phyloP scores from a whole-genome alignment of 257 asterid species.

The Echites panduratus region DNA sequence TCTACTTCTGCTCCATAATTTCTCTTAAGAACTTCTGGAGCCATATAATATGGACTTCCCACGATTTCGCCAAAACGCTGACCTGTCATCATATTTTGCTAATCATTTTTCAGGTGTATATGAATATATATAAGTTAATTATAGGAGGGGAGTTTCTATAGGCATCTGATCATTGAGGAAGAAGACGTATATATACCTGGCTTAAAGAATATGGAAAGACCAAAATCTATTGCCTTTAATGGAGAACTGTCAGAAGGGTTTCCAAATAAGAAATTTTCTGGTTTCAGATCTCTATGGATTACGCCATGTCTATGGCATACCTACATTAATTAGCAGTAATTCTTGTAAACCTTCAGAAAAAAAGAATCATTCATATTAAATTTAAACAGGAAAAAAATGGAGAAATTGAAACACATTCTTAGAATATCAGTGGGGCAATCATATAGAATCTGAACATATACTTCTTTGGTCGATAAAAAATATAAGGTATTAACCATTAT shows the following conservation, averaged over 20 bases:
- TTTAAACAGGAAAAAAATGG: too few species aligned
- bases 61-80: slow-evolving; percentile 73
- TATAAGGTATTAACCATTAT: too few species aligned
- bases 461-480: too few species aligned
- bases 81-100: slow-evolving; percentile 24
- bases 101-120: not conserved
- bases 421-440: too few species aligned
- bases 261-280: slow-evolving; percentile 71
- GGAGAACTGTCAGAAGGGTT: slow-evolving; percentile 50
- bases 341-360: not conserved
- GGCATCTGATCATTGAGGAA: too few species aligned
- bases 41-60: slow-evolving; percentile 96
- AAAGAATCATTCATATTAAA: too few species aligned
- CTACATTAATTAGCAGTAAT: slow-evolving; percentile 20
- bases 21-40: slow-evolving; percentile 77
- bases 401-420: too few species aligned
- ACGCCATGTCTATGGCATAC: slow-evolving; percentile 79
- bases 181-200: slow-evolving; percentile 33
- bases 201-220: slow-evolving; percentile 76
- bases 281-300: slow-evolving; percentile 77
- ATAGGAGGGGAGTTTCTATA: not conserved
- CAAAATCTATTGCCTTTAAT: slow-evolving; percentile 79
- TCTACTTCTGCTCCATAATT: slow-evolving; percentile 69
- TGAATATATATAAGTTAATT: too few species aligned
- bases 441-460: too few species aligned